phyloP scores from a whole-genome alignment of 257 asterid species.

The Solanum sparsipilum region DNA sequence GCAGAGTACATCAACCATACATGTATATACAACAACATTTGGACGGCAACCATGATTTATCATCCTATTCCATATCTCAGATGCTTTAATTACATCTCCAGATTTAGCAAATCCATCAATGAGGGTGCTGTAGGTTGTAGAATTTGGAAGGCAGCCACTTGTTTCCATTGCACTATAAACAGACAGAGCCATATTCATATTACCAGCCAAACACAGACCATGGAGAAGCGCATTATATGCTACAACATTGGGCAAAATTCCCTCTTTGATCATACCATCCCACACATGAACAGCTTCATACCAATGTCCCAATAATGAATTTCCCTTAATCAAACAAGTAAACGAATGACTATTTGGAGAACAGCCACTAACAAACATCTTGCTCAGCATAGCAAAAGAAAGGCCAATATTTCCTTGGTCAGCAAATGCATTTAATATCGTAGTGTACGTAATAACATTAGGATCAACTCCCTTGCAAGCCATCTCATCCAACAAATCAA shows the following conservation, averaged over 20 bases:
- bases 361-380: slow-evolving; percentile 64
- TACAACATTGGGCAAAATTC: slow-evolving; percentile 51
- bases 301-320: slow-evolving; percentile 34
- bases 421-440: slow-evolving; percentile 38
- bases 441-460: slow-evolving; percentile 59
- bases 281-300: slow-evolving; percentile 53
- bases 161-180: slow-evolving; percentile 45
- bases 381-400: slow-evolving; percentile 51
- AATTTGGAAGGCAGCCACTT: slow-evolving; percentile 39
- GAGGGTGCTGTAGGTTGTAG: slow-evolving; percentile 50
- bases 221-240: slow-evolving; percentile 62
- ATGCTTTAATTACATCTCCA: slow-evolving; percentile 50
- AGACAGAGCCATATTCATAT: slow-evolving; percentile 35
- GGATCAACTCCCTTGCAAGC: slow-evolving; percentile 34
- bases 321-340: slow-evolving; percentile 71
- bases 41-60: slow-evolving; percentile 41
- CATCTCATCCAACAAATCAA: slow-evolving; percentile 60
- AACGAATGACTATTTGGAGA: slow-evolving; percentile 59
- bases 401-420: slow-evolving; percentile 38
- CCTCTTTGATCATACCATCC: slow-evolving; percentile 41
- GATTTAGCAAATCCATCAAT: slow-evolving; percentile 61
- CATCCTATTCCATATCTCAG: slow-evolving; percentile 86
- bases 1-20: slow-evolving; percentile 73
- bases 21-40: slow-evolving; percentile 68
- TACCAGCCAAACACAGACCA: slow-evolving; percentile 57